Conservation (phyloP, 768 basidiomycete genomes). For the Myochromella boudieri region DNA sequence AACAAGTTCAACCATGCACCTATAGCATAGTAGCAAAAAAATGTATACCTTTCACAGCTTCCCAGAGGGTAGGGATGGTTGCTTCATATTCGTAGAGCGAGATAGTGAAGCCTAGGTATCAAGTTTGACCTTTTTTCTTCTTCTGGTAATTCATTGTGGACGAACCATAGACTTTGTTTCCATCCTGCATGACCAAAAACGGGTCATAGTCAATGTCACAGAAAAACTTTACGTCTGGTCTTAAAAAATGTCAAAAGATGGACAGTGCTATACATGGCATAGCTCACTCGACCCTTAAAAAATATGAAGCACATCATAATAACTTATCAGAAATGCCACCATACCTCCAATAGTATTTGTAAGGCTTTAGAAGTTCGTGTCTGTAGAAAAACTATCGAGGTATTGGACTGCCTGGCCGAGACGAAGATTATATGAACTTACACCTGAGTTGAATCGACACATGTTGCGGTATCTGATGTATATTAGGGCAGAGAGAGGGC, state of each 20-base stretch:
- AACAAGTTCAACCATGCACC: not conserved
- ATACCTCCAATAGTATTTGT: conserved; percentile 83
- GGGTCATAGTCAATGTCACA: conserved; percentile 89
- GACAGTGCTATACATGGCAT: not conserved
- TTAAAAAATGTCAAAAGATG: conserved; percentile 24
- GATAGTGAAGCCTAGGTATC: conserved; percentile 67
- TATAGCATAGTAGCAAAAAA: not conserved
- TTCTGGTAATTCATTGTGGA: conserved; percentile 1
- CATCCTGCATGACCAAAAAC: conserved; percentile 84
- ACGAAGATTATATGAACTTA: conserved; percentile 35
- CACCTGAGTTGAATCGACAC: conserved; percentile 95
- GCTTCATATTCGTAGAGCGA: conserved; percentile 80
- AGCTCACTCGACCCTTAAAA: conserved; percentile 45
- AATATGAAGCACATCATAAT: not conserved
- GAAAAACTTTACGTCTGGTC: conserved; percentile 85
- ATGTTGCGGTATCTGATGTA: conserved; percentile 79
- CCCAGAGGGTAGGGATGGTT: conserved; percentile 89
- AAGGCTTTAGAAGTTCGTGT: conserved; percentile 77
- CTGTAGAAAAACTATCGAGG: conserved; percentile 74
- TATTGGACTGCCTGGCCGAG: not conserved
- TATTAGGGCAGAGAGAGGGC: not conserved
- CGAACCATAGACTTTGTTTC: conserved; percentile 81
- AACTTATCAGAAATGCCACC: conserved; percentile 7
- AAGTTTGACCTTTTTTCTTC: not conserved
- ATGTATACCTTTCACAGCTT: conserved; percentile 59